Evolutionary conservation across 2,329 filamentous ascomycete genomes (phyloP), one percentile per base, ranked within the genome.

Genomic region (Lojkania enalia): DNA sequence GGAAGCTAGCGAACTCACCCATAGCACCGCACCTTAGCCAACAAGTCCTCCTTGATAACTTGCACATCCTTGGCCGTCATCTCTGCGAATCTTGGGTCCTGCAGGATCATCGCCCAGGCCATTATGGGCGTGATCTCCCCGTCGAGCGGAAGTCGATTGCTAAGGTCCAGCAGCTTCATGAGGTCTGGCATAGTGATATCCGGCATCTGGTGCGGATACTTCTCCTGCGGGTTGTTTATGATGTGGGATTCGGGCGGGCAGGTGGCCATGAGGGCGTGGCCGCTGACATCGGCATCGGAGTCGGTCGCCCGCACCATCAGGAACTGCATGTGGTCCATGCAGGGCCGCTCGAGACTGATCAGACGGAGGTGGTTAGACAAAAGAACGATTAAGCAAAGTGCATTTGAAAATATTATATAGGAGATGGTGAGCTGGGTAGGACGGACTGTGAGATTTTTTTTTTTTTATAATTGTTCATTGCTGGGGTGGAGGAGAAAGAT

Each of bases 71-170:
- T 78, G 39, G 73, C 70, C 13, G 76, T 82, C 54, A 96, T 72
- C 55, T 86, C 82, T 4, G 66, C 65, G 52, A 91, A 83, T 50
- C 86, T 77, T 35, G 53, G 51, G 14, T 71, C 57, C 49, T 77
- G 79, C 51, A 90, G 75, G 38, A 97, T 79, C 72, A 88, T 87
- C 38, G 89, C 87, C 83, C 94, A 92, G 0, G 91, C 91, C 89
- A 95, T 95, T 55, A 96, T 88, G 0, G 94, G 94, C 14, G 92
- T 97, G 60, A 97, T 88, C 71, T 95, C 89, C 40, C 90, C 90
- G 49, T 94, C 88, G 42, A 94, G 82, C 57, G 94, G 85, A 19
- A 96, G 78, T 58, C 85, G 84, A 57, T 85, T 82, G 72, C 90
- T 96, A 43, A 96, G 78, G 63, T 95, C 87, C 48, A 96, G 80